Conservation (phyloP, 2,329 filamentous ascomycete genomes). For the Fusarium pseudograminearum region DNA sequence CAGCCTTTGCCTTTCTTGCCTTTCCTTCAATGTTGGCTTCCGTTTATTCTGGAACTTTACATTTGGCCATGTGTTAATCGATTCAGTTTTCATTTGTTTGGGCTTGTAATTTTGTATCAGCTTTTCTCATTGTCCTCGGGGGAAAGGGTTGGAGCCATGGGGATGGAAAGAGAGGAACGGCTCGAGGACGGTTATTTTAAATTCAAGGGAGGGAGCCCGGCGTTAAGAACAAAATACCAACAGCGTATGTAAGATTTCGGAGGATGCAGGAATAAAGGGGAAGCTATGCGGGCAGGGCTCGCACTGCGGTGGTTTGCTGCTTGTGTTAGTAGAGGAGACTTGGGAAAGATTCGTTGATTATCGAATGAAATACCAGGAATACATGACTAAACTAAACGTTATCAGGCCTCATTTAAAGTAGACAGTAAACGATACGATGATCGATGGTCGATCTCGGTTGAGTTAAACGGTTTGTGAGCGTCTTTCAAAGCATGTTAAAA, state of each 20-base stretch:
- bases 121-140: slow-evolving; percentile 31
- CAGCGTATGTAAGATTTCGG: slow-evolving; percentile 47
- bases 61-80: slow-evolving; percentile 31
- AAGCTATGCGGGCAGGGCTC: slow-evolving; percentile 29
- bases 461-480: neutral
- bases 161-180: slow-evolving; percentile 20
- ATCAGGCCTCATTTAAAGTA: neutral
- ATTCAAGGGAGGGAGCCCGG: slow-evolving; percentile 40
- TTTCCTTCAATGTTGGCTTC: slow-evolving; percentile 23
- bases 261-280: slow-evolving; percentile 20
- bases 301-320: slow-evolving; percentile 19
- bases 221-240: slow-evolving; percentile 49
- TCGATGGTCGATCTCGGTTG: neutral
- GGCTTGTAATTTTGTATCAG: slow-evolving; percentile 37
- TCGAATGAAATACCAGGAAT: slow-evolving; percentile 30
- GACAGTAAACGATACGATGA: neutral
- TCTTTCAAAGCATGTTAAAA: neutral
- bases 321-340: slow-evolving; percentile 30
- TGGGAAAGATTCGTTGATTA: slow-evolving; percentile 17
- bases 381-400: slow-evolving; percentile 16
- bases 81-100: slow-evolving; percentile 40
- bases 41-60: slow-evolving; percentile 29
- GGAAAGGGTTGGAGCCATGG: slow-evolving; percentile 13
- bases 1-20: slow-evolving; percentile 28
- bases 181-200: slow-evolving; percentile 25